Base-by-base conservation (phyloP, 2,329 filamentous ascomycete species). In the Phialophora expanda region DNA sequence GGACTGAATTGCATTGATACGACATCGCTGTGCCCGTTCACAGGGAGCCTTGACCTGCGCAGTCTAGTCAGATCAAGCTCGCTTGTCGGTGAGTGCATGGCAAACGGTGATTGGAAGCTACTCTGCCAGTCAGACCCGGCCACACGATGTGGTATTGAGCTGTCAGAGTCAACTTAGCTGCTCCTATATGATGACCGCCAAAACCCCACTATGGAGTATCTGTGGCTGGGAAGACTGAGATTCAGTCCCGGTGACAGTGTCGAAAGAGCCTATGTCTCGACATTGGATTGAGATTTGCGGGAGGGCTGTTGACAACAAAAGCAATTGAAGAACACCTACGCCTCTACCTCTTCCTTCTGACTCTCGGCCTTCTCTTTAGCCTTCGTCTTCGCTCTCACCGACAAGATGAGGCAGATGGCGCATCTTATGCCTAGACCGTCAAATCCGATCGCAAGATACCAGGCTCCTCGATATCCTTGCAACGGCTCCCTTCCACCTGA, bases 361-460 rank as follows among this genome's bases (percentile, higher is more conserved):
- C n/a, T 48, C 20, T 32, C 53, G 34, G 20, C 48, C 60, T 62
- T 62, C 61, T 66, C 46, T 50, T 63, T 66, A 28, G 51, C 65
- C 53, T 67, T 64, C 24, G 59, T 34, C 20, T 22, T 57, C 58
- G 51, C 46, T 55, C 57, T 61, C 57, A 57, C 59, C n/a, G 51
- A 66, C 12, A 68, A 46, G 44, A 66, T 59, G 17, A 68, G 55
- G 44, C 55, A 55, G 41, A 64, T 56, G 17, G 56, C 63, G 11
- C 63, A 44, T 28, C 63, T 30, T 11, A 64, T 50, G 65, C 44
- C 70, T 69, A 71, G 77, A 53, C 71, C 75, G 6, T 74, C 73
- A 38, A 80, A 69, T 3, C 20, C 79, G 20, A 79, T 73, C 3
- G 73, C 78, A 12, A 78, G 56, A 66, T 79, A 81, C 69, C 74